These are phyloP conservation scores for Kwoniella dejecticola DNA, from an alignment of 768 basidiomycete species.

Conservation along the genomic window DNA sequence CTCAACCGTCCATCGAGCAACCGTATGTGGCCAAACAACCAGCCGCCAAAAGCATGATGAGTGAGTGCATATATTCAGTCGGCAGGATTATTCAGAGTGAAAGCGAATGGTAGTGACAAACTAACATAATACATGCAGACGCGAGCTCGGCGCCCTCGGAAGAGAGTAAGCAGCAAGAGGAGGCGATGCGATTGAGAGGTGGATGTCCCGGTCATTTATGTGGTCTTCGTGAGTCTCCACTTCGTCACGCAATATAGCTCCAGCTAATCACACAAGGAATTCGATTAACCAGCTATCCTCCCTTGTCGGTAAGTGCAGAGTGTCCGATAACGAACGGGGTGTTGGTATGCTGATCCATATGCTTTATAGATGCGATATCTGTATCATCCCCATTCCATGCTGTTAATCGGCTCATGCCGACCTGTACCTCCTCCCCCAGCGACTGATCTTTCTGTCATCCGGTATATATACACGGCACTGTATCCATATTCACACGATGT, in stretches of 20 bases:
- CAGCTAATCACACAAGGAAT: too few relatives aligned
- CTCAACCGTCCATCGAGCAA: slow-evolving; percentile 41
- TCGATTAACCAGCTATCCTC: slow-evolving; percentile 49
- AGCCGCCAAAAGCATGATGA: slow-evolving; percentile 30
- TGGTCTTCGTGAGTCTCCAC: slow-evolving; percentile 49
- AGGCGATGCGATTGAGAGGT: slow-evolving; percentile 41
- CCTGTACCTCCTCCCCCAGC: too few relatives aligned
- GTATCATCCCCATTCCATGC: slow-evolving; percentile 50
- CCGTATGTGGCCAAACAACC: slow-evolving; percentile 39
- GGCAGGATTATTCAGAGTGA: background rate
- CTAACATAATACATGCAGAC: background rate
- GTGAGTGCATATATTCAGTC: slow-evolving; percentile 33
- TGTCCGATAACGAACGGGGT: background rate
- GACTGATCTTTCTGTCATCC: too few relatives aligned
- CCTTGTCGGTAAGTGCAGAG: slow-evolving; percentile 36
- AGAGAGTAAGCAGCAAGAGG: slow-evolving; percentile 30
- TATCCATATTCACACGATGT: background rate
- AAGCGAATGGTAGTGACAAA: background rate
- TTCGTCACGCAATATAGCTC: too few relatives aligned
- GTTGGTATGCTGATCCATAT: background rate
- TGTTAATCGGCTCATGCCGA: too few relatives aligned
- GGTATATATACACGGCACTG: background rate
- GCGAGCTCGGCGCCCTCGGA: background rate
- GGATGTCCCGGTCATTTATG: slow-evolving; percentile 49
- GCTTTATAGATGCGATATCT: slow-evolving; percentile 38